A percentile compares a stretch with the other conserved stretches of the same genome.
These are phyloP conservation scores for Penicillium janthinellum DNA, from an alignment of 2,329 filamentous ascomycete species.

Conservation along the genomic window DNA sequence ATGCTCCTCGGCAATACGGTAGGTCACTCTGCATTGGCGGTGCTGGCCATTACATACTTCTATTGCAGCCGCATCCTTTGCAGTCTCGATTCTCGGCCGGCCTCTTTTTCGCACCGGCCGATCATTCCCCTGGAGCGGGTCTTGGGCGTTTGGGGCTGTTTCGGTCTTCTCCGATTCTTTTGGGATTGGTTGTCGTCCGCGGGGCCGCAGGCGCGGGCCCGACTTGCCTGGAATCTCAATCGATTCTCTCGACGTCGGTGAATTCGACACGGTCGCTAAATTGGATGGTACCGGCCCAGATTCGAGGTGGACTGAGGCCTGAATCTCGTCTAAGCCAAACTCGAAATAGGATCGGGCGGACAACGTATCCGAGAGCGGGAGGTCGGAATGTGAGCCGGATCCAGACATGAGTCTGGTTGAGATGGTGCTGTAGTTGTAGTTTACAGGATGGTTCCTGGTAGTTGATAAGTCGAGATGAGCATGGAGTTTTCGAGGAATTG, in stretches of 20 bases:
- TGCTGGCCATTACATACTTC: slow-evolving; percentile 18
- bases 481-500: no score
- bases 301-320: background rate
- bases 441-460: background rate
- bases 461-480: background rate
- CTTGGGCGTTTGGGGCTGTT: background rate
- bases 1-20: background rate
- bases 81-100: slow-evolving; percentile 20
- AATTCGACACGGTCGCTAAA: background rate
- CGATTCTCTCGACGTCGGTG: background rate
- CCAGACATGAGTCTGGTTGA: slow-evolving; percentile 9
- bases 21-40: background rate
- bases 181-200: background rate
- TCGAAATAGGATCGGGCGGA: slow-evolving; percentile 27
- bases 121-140: slow-evolving; percentile 8
- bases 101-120: slow-evolving; percentile 24
- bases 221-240: slow-evolving; percentile 6
- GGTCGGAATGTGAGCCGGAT: slow-evolving; percentile 1
- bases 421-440: background rate
- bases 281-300: background rate
- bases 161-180: slow-evolving; percentile 17
- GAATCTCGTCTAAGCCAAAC: slow-evolving; percentile 1
- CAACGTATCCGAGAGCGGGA: slow-evolving; percentile 15
- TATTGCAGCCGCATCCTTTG: slow-evolving; percentile 25
- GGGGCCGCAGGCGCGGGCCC: slow-evolving; percentile 8